These are phyloP conservation scores for Basidiobolus meristosporus DNA, from an alignment of 371 early-diverging fungal genomes.

Conservation along the genomic window DNA sequence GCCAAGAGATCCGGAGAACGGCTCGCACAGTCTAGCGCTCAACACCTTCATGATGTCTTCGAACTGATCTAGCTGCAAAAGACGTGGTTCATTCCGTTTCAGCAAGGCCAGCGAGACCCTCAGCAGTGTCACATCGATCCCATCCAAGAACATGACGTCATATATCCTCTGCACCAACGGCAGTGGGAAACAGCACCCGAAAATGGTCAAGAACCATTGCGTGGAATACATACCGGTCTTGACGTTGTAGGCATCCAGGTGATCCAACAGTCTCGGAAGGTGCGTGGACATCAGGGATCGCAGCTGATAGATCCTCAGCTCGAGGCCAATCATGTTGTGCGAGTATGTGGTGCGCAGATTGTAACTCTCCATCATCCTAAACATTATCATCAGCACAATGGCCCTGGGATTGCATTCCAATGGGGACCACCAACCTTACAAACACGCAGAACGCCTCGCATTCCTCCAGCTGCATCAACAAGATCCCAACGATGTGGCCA, in stretches of 20 bases:
- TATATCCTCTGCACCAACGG: slow-evolving; percentile 72
- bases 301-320: slow-evolving; percentile 68
- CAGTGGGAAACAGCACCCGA: slow-evolving; percentile 85
- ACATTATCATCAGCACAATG: too few species aligned
- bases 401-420: too few species aligned
- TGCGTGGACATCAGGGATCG: slow-evolving; percentile 61
- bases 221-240: slow-evolving; percentile 74
- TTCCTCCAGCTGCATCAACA: slow-evolving; percentile 87
- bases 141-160: slow-evolving; percentile 83
- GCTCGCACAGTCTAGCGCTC: too few species aligned
- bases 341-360: slow-evolving; percentile 69
- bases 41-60: background rate
- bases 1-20: too few species aligned
- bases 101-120: slow-evolving; percentile 57
- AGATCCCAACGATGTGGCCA: slow-evolving; percentile 67
- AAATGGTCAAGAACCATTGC: slow-evolving; percentile 89
- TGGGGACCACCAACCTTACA: slow-evolving; percentile 50
- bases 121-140: slow-evolving; percentile 68
- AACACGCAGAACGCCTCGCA: slow-evolving; percentile 87
- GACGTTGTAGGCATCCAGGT: slow-evolving; percentile 63
- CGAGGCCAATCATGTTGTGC: slow-evolving; percentile 61
- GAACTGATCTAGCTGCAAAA: background rate
- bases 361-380: slow-evolving; percentile 19
- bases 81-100: background rate
- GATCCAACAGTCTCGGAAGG: slow-evolving; percentile 57